Conservation (phyloP, 352 stramenopile genomes). For the Globisporangium parvum region DNA sequence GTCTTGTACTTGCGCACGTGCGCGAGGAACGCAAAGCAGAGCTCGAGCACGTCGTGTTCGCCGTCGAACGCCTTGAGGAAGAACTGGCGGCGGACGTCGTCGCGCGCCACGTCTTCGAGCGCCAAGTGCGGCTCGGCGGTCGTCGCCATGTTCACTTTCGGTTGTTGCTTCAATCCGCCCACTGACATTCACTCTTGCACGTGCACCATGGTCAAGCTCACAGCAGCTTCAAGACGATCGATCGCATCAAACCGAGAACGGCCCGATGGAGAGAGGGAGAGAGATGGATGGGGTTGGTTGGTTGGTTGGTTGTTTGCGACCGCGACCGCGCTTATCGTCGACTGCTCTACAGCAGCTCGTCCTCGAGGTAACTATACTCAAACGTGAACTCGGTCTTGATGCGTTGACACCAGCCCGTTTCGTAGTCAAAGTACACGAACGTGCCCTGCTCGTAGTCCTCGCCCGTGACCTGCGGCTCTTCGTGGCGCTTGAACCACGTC, state of each 20-base stretch:
- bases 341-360: conserved; percentile 55
- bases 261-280: too few relatives aligned
- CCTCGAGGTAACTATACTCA: conserved; percentile 97
- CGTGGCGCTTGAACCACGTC: conserved; percentile 99
- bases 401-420: conserved; percentile 97
- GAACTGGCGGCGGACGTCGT: conserved; percentile 49
- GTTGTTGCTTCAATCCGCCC: too few relatives aligned
- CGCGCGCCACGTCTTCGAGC: conserved; percentile 51
- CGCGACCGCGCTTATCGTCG: not conserved
- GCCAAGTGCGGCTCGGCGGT: conserved; percentile 23
- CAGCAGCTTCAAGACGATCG: too few relatives aligned
- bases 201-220: too few relatives aligned
- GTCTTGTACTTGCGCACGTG: conserved; percentile 54
- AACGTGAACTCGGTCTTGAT: conserved; percentile 99
- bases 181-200: too few relatives aligned
- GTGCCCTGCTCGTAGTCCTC: conserved; percentile 99
- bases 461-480: conserved; percentile 94
- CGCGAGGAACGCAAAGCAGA: conserved; percentile 49
- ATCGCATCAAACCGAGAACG: too few relatives aligned
- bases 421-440: conserved; percentile 99
- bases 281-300: not conserved
- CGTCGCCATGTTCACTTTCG: too few relatives aligned
- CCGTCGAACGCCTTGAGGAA: conserved; percentile 51
- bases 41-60: conserved; percentile 48
- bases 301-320: not conserved